phyloP scores from a whole-genome alignment of 768 basidiomycete species.

The Gloeopeniophorella convolvens region DNA sequence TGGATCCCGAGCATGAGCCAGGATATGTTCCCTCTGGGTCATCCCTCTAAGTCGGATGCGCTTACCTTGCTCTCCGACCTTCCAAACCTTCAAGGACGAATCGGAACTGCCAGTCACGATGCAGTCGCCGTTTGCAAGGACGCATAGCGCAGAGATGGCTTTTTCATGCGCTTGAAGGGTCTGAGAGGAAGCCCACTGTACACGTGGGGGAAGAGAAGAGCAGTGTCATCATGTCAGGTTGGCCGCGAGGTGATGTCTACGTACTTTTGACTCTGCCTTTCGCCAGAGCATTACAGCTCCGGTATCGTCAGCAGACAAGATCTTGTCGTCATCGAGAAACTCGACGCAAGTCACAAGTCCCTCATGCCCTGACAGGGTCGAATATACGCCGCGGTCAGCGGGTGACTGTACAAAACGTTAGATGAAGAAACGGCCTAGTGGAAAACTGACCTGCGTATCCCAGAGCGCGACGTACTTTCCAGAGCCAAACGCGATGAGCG shows the following conservation, averaged over 20 bases:
- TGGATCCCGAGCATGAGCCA: not conserved
- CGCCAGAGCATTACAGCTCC: conserved; percentile 66
- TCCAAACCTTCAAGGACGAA: conserved; percentile 72
- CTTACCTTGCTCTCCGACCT: conserved; percentile 33
- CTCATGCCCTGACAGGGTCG: conserved; percentile 71
- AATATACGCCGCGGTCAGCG: conserved; percentile 46
- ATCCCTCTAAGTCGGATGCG: not conserved
- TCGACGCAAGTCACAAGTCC: conserved; percentile 71
- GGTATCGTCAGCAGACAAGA: conserved; percentile 72
- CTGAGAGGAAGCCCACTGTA: conserved; percentile 50
- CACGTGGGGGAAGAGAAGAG: conserved; percentile 13
- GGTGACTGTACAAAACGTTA: conserved; percentile 11
- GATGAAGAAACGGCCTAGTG: not conserved
- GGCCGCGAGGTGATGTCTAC: conserved; percentile 37
- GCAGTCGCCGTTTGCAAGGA: conserved; percentile 31
- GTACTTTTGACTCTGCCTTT: conserved; percentile 28
- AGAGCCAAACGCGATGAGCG: conserved; percentile 51
- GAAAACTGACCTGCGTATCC: conserved; percentile 42
- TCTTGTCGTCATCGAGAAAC: conserved; percentile 44
- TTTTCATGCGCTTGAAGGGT: conserved; percentile 55
- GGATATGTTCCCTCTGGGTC: not conserved
- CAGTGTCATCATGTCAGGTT: no score
- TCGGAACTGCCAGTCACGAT: conserved; percentile 83
- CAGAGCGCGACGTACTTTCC: conserved; percentile 53
- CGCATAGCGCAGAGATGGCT: conserved; percentile 63